phyloP scores from a whole-genome alignment of 192 early-diverging fungal genomes.

The Coemansia sp. region DNA sequence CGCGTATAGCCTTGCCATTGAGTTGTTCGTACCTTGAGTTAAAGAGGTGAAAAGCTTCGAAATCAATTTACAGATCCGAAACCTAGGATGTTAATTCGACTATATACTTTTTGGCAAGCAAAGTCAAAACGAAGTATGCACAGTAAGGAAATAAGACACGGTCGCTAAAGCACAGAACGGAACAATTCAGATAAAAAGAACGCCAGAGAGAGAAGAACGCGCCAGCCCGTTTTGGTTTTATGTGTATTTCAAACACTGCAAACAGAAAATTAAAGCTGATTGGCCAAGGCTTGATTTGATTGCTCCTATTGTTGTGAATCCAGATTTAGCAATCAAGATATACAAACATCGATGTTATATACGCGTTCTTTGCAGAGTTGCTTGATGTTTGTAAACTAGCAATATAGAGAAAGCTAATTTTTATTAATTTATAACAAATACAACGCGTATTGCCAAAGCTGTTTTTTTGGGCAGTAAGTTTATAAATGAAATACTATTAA shows the following conservation, averaged over 20 bases:
- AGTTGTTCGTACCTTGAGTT: neutral
- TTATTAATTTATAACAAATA: neutral
- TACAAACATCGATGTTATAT: neutral
- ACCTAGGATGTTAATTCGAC: neutral
- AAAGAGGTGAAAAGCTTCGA: neutral
- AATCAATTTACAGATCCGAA: constrained; percentile 1
- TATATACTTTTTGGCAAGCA: neutral
- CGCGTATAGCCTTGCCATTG: neutral
- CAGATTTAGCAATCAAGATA: neutral
- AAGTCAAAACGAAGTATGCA: neutral
- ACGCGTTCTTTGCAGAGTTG: neutral
- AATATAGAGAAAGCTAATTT: neutral
- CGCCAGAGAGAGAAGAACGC: neutral
- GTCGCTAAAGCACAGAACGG: neutral
- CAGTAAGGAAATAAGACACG: neutral
- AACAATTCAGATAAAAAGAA: constrained; percentile 1
- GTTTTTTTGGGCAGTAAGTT: neutral
- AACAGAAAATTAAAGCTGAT: neutral
- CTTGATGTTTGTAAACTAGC: neutral
- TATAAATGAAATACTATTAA: neutral
- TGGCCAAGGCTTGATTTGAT: neutral
- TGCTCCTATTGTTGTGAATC: neutral
- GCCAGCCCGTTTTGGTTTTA: neutral
- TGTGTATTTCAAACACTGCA: neutral
- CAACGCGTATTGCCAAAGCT: neutral